Evolutionary conservation across 106 monocot species (phyloP).

Genomic region (Dioscorea alata): DNA sequence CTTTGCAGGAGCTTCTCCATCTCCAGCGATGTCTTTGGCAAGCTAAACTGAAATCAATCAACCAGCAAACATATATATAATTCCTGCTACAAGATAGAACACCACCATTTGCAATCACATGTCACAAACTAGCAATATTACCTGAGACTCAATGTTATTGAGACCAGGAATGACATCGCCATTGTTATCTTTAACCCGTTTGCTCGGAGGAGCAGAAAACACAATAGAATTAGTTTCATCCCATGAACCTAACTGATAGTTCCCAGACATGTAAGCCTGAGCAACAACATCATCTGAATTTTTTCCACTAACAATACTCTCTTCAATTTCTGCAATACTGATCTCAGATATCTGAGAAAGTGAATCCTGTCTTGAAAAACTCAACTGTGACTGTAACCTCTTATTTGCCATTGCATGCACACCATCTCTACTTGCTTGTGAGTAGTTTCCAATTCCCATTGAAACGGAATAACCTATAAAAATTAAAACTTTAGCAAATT

Average conservation of each 20-base stretch:
- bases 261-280: conserved; percentile 20
- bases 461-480: conserved; percentile 1
- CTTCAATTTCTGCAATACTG: conserved; percentile 10
- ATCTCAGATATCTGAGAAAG: conserved; percentile 10
- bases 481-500: too few species aligned
- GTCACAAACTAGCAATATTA: conserved; percentile 1
- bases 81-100: too few species aligned
- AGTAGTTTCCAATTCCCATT: conserved; percentile 5
- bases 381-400: conserved; percentile 3
- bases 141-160: conserved; percentile 58
- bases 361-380: conserved; percentile 9
- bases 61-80: too few species aligned
- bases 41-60: conserved; percentile 27
- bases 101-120: too few species aligned
- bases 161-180: conserved; percentile 38
- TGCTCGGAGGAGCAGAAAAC: conserved; percentile 44
- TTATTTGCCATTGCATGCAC: not conserved
- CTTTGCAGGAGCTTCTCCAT: conserved; percentile 57
- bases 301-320: conserved; percentile 22
- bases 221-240: conserved; percentile 72
- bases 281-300: not conserved
- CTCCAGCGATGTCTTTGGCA: conserved; percentile 43
- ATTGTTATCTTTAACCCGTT: conserved; percentile 36
- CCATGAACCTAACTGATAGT: conserved; percentile 59
- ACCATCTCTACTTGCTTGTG: not conserved